Base-by-base conservation (phyloP, 2,329 filamentous ascomycete species). In the Botrytis porri region DNA sequence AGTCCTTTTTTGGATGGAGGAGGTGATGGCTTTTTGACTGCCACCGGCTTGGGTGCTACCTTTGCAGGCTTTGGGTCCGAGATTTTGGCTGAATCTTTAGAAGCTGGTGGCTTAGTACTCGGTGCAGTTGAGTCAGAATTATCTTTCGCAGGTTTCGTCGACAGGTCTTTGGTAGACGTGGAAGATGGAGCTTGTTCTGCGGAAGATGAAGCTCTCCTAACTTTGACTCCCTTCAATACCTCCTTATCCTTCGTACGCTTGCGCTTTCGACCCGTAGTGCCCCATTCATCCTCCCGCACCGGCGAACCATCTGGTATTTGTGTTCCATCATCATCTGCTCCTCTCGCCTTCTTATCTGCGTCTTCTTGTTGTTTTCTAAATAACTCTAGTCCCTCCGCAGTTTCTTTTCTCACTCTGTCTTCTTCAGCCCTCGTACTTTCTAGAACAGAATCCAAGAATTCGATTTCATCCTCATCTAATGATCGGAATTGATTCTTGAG, bases 401-500 rank as follows among this genome's bases (percentile, higher is more conserved):
- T 87, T 83, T 91, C 89, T 41, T 82, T 82, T 76, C 83, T 83
- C 69, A 86, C 82, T 62, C 84, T 80, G 74, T 87, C 87, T 80
- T 90, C 89, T 77, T 88, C 88, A 8, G 80, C 81, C 51, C 85
- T 81, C 79, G 84, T 83, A 70, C 83, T 82, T 69, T 84, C 85
- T 66, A 83, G 78, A 57, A 92, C 85, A 63, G 86, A 87, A 64
- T 91, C 89, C 69, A 96, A 83, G 76, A 94, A 95, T 32, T 92
- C 92, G 69, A 92, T 86, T 83, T 95, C 93, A 80, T 94, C 92
- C 74, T 94, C 92, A 80, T 95, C 91, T 43, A 96, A 85, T 4
- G 91, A 86, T 57, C 90, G 88, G 80, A 94, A 95, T 83, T 95
- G 93, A 78, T 95, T 93, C 79, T 89, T 88, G 70, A 95, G 84